Percentiles rank a stretch among this genome's conserved stretches.
phyloP scores from a whole-genome alignment of 768 basidiomycete species.

The Phaeotremella skinneri region DNA sequence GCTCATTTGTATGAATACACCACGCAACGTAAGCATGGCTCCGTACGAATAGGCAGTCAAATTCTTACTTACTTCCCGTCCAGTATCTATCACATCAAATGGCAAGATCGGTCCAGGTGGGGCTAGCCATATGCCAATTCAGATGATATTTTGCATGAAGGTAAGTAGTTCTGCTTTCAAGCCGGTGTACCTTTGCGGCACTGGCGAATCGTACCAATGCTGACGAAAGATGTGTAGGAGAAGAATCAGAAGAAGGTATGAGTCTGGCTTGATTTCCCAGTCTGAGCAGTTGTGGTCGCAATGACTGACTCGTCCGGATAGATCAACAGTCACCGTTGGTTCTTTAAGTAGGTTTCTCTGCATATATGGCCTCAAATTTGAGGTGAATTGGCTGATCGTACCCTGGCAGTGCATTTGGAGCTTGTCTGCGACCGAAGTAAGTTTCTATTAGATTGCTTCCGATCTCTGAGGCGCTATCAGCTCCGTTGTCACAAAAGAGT shows the following conservation, averaged over 20 bases:
- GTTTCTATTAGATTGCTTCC: not conserved
- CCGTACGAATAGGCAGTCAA: not conserved
- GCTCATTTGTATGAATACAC: constrained; percentile 58
- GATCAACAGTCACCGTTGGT: constrained; percentile 90
- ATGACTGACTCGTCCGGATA: constrained; percentile 45
- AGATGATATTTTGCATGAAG: constrained; percentile 72
- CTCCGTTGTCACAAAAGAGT: not conserved
- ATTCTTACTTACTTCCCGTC: not conserved
- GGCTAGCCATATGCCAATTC: constrained; percentile 78
- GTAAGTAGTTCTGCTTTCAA: constrained; percentile 11
- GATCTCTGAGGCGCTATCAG: constrained; percentile 70
- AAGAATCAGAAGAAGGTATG: constrained; percentile 70
- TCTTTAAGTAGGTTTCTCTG: constrained; percentile 64
- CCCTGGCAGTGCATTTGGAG: constrained; percentile 45
- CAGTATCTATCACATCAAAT: constrained; percentile 76
- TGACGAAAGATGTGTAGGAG: constrained; percentile 46
- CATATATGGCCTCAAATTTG: not conserved
- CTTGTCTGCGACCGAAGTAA: constrained; percentile 43
- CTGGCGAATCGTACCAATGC: not conserved
- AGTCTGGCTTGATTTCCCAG: not conserved
- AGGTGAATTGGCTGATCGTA: constrained; percentile 10
- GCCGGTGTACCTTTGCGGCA: constrained; percentile 53
- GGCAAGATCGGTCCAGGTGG: constrained; percentile 69
- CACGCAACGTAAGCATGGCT: constrained; percentile 69
- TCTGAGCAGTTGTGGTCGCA: not conserved